phyloP scores from a whole-genome alignment of 257 asterid genomes.

The Gardenia jasminoides region DNA sequence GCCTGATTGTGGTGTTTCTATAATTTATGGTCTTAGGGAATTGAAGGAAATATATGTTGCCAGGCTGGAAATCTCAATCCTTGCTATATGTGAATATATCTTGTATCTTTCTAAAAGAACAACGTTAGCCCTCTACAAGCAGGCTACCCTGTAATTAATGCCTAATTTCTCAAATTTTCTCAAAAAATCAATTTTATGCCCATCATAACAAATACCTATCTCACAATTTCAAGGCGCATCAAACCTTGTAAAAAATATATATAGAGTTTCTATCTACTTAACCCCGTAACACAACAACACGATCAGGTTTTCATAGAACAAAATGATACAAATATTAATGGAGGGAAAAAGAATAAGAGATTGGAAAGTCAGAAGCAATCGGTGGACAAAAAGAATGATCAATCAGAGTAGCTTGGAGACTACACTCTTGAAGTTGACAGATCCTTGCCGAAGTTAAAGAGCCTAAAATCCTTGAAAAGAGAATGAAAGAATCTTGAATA shows the following conservation, averaged over 20 bases:
- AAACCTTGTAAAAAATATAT: too few species aligned
- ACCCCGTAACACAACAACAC: not conserved
- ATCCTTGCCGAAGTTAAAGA: constrained; percentile 1
- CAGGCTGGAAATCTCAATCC: not conserved
- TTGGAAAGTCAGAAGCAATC: not conserved
- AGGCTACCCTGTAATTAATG: not conserved
- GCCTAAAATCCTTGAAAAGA: constrained; percentile 84
- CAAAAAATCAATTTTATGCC: not conserved
- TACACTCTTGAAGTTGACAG: not conserved
- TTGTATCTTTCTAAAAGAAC: not conserved
- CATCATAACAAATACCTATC: too few species aligned
- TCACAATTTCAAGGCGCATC: too few species aligned
- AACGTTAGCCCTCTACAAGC: too few species aligned
- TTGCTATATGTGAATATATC: not conserved
- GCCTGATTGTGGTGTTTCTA: too few species aligned
- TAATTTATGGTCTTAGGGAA: not conserved
- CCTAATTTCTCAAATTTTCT: not conserved
- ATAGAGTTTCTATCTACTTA: not conserved
- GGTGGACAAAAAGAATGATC: constrained; percentile 9
- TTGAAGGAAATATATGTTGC: not conserved
- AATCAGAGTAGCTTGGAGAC: not conserved
- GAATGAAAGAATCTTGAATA: constrained; percentile 83
- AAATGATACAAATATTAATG: not conserved
- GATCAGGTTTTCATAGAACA: not conserved
- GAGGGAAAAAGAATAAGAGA: not conserved